phyloP scores from a whole-genome alignment of 352 stramenopile genomes.

The Globisporangium echinulatum region DNA sequence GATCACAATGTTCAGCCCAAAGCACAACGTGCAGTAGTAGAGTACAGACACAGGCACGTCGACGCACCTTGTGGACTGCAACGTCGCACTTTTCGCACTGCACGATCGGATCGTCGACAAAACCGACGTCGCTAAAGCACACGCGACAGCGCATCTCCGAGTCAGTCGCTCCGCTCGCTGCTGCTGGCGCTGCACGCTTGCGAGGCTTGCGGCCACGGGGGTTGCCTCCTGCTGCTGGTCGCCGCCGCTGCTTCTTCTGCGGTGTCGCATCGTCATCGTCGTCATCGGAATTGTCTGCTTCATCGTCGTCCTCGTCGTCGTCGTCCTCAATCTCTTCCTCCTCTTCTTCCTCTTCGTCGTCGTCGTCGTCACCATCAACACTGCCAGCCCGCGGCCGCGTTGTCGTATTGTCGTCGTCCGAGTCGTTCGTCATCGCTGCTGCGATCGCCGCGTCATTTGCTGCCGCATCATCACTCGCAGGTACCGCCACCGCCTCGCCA shows the following conservation, averaged over 20 bases:
- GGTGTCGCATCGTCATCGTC: constrained; percentile 25
- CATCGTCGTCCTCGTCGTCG: constrained; percentile 40
- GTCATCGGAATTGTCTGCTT: constrained; percentile 20
- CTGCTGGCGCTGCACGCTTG: constrained; percentile 8
- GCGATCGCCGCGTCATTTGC: not conserved
- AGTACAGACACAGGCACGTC: no score
- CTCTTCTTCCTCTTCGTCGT: constrained; percentile 8
- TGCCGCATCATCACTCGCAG: constrained; percentile 8
- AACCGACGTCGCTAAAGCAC: constrained; percentile 85
- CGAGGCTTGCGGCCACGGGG: constrained; percentile 24
- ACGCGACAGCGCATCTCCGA: constrained; percentile 87
- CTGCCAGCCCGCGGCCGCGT: constrained; percentile 17
- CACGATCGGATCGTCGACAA: constrained; percentile 83
- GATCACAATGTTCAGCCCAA: no score
- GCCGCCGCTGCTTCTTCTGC: constrained; percentile 17
- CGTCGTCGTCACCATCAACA: constrained; percentile 19
- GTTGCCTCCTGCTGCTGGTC: constrained; percentile 11
- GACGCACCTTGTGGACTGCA: constrained; percentile 77
- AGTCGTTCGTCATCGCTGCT: constrained; percentile 24
- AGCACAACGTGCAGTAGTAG: not conserved
- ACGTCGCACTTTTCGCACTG: constrained; percentile 83
- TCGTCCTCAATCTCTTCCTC: constrained; percentile 37
- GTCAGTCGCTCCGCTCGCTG: constrained; percentile 10
- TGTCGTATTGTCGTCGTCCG: constrained; percentile 16
- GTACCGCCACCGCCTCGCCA: constrained; percentile 2